Conservation (phyloP, 192 early-diverging fungal species). For the Rhizoclosmatium sp. region DNA sequence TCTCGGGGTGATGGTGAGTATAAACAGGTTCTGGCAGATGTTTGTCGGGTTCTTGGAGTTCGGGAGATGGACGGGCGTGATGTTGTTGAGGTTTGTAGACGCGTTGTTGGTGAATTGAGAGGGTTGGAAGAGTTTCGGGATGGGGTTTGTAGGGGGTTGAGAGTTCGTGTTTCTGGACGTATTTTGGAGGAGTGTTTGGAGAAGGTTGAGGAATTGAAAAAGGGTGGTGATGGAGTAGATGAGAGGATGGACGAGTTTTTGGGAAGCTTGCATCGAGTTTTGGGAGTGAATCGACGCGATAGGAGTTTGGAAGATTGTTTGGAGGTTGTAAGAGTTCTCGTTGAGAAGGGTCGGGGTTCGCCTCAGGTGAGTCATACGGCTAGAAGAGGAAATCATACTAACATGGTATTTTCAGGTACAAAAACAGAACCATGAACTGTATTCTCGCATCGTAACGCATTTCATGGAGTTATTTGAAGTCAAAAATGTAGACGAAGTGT, state of each 20-base stretch:
- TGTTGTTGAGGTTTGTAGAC: neutral
- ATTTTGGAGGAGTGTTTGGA: slow-evolving; percentile 13
- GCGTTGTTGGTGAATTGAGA: neutral
- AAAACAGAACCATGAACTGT: slow-evolving; percentile 13
- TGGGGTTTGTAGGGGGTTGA: neutral
- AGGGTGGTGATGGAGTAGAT: neutral
- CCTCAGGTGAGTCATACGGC: neutral
- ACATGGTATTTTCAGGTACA: neutral
- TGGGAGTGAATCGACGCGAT: slow-evolving; percentile 21
- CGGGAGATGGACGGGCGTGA: neutral
- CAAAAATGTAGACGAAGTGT: slow-evolving; percentile 32
- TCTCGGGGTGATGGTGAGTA: neutral
- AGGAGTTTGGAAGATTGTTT: slow-evolving; percentile 35
- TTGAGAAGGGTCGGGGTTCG: neutral
- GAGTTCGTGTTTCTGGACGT: neutral
- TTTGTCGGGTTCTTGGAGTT: neutral
- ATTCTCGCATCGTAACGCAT: slow-evolving; percentile 32
- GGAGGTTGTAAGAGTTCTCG: slow-evolving; percentile 20
- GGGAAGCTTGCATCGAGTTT: slow-evolving; percentile 28
- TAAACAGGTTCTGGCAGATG: neutral
- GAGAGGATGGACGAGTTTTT: slow-evolving; percentile 29
- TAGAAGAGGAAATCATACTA: neutral
- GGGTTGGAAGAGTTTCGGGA: neutral
- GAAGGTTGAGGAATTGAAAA: slow-evolving; percentile 21
- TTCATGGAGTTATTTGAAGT: slow-evolving; percentile 58